Evolutionary conservation across 805 yeast species (phyloP), one percentile per base, ranked within the genome.

Genomic region (Yarrowia sp.): DNA sequence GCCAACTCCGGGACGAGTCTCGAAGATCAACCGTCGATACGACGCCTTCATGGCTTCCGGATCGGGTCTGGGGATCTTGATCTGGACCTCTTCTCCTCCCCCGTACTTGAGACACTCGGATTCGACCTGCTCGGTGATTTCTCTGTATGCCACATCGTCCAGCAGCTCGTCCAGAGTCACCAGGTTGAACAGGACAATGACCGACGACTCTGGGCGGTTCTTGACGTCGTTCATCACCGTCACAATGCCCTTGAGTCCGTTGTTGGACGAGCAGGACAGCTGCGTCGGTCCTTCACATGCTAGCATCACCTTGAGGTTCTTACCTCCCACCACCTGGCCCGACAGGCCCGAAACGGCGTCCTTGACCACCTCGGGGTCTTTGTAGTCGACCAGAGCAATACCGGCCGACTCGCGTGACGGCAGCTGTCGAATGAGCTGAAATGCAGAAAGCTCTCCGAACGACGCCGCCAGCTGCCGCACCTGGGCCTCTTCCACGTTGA

Each of bases 181-280:
- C 56, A 86, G 79, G 74, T 92, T 93, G 45, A 90, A 76, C 4
- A 92, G 77, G 69, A 89, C 86, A 8, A 93, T 74, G 0, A 90
- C 91, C 2, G 68, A 73, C 63, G 45, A 72, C 45, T 38, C 61
- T 5, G 36, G 59, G 15, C 40, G 49, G 16, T 22, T 50, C 48
- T 61, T 74, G 69, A 74, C 72, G 12, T 69, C 70, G 19, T 75
- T 70, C 36, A 74, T 73, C 9, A 77, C 55, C 16, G 75, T 65
- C 0, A 74, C 75, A 32, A 79, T 71, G 32, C 74, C 74, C 22
- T 77, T 78, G 42, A 76, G 73, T 45, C 74, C 79, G 73, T 70
- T 71, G 73, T 56, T 75, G 68, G 41, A 72, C 58, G 43, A 70
- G 50, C 26, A 70, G 46, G 53, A 68, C 42, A 69, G 74, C 77